A percentile compares a stretch with the other conserved stretches of the same genome.
Evolutionary conservation across 257 asterid species (phyloP).

Genomic region (Vinca minor): DNA sequence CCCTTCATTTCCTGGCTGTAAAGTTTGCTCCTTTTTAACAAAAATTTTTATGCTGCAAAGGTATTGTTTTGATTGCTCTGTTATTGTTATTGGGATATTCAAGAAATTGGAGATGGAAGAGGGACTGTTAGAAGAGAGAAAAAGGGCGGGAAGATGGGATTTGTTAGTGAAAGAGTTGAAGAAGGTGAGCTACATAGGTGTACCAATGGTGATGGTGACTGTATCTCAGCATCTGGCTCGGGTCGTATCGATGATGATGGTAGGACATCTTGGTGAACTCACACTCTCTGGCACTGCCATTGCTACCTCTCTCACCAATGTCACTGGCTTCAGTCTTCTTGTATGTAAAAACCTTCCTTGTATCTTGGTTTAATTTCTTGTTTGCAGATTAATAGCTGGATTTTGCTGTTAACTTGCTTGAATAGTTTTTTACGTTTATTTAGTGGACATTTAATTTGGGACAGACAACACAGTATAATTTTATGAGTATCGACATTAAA

Average conservation of each 20-base stretch:
- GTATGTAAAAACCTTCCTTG: slow-evolving; percentile 9
- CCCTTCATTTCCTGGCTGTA: neutral
- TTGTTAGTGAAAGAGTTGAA: slow-evolving; percentile 14
- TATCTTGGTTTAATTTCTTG: neutral
- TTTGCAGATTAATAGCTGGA: too few species aligned
- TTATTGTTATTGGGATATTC: neutral
- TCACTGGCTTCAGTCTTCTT: slow-evolving; percentile 37
- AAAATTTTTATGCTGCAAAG: neutral
- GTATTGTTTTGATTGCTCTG: neutral
- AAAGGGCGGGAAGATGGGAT: slow-evolving; percentile 14
- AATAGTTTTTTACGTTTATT: neutral
- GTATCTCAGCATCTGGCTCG: slow-evolving; percentile 28
- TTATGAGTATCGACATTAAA: neutral
- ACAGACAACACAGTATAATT: too few species aligned
- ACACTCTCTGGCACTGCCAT: slow-evolving; percentile 33
- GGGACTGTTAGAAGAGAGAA: neutral
- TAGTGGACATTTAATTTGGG: neutral
- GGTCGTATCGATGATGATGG: slow-evolving; percentile 33
- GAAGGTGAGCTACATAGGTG: slow-evolving; percentile 22
- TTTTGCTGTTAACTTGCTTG: neutral
- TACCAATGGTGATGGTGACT: slow-evolving; percentile 32
- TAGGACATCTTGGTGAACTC: slow-evolving; percentile 34
- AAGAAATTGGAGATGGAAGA: slow-evolving; percentile 4
- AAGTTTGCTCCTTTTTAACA: neutral
- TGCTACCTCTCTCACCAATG: slow-evolving; percentile 34